phyloP scores from a whole-genome alignment of 176 grass and related monocot species.

The Carex scoparia region DNA sequence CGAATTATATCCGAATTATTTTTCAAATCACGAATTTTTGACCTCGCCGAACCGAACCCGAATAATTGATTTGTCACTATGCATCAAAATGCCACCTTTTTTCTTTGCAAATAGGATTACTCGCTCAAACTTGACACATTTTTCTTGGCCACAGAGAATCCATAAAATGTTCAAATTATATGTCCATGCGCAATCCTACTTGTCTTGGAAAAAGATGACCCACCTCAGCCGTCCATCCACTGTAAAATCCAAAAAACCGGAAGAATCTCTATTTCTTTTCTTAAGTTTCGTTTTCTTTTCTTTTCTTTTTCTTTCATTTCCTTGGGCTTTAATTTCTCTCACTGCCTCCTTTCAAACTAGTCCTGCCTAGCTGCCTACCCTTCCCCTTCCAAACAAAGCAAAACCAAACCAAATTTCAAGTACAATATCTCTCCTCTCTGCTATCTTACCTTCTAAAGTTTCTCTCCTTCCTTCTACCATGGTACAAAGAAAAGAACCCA shows the following conservation, averaged over 20 bases:
- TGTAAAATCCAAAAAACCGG: slow-evolving; percentile 1
- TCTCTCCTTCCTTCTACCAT: slow-evolving; percentile 35
- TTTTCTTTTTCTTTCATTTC: background rate
- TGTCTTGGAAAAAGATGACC: slow-evolving; percentile 8
- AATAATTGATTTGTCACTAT: no score
- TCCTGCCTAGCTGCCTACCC: background rate
- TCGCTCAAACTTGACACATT: background rate
- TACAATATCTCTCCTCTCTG: background rate
- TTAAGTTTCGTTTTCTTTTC: slow-evolving; percentile 4
- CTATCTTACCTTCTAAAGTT: slow-evolving; percentile 17
- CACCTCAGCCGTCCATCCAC: slow-evolving; percentile 25
- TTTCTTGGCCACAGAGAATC: slow-evolving; percentile 13
- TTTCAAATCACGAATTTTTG: no score
- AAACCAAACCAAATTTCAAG: background rate
- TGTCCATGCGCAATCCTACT: slow-evolving; percentile 13
- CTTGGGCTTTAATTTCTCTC: background rate
- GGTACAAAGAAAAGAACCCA: slow-evolving; percentile 73
- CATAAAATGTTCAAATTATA: background rate
- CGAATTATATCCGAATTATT: no score
- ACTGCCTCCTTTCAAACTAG: slow-evolving; percentile 5
- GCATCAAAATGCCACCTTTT: no score
- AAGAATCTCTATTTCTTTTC: background rate
- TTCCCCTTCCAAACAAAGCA: slow-evolving; percentile 9
- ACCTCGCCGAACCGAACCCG: no score
- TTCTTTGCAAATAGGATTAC: background rate